Evolutionary conservation across 495 filamentous ascomycete species (phyloP).

Genomic region (Neurospora sp.): DNA sequence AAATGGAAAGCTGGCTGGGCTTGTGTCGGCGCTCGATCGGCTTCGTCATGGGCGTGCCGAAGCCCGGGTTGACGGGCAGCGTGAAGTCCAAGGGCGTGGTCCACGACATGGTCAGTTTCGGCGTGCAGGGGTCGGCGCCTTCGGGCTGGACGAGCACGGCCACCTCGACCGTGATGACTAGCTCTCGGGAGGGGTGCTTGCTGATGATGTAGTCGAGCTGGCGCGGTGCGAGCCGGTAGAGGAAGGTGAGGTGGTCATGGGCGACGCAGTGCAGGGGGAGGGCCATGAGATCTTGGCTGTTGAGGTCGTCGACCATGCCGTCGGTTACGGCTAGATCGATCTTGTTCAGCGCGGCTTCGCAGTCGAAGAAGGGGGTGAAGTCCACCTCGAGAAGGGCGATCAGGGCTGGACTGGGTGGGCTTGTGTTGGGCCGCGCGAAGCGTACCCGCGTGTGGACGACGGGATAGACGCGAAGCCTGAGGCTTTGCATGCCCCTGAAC

Average conservation of each 20-base stretch:
- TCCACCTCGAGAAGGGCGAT: constrained; percentile 82
- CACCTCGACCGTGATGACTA: constrained; percentile 55
- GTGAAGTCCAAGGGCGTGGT: constrained; percentile 76
- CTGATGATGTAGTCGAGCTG: constrained; percentile 43
- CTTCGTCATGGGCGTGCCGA: constrained; percentile 38
- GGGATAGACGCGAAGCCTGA: constrained; percentile 64
- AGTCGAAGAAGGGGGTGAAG: constrained; percentile 71
- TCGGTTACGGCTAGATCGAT: constrained; percentile 56
- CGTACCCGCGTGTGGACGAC: constrained; percentile 76
- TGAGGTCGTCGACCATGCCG: constrained; percentile 60
- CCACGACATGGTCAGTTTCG: constrained; percentile 71
- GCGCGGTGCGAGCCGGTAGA: constrained; percentile 66
- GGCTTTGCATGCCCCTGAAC: constrained; percentile 53
- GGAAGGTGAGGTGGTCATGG: constrained; percentile 73
- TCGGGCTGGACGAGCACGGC: constrained; percentile 47
- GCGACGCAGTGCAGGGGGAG: constrained; percentile 64
- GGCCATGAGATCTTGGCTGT: constrained; percentile 39
- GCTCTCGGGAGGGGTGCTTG: constrained; percentile 39
- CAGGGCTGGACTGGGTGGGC: constrained; percentile 52
- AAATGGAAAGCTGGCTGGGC: constrained; percentile 50
- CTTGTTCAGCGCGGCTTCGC: constrained; percentile 56
- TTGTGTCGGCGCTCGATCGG: constrained; percentile 57
- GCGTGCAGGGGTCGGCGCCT: constrained; percentile 47
- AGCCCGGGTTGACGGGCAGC: constrained; percentile 47
- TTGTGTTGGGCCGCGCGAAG: constrained; percentile 62